Evolutionary conservation across 2,329 filamentous ascomycete species (phyloP).

Genomic region (Fusarium praegraminearum): DNA sequence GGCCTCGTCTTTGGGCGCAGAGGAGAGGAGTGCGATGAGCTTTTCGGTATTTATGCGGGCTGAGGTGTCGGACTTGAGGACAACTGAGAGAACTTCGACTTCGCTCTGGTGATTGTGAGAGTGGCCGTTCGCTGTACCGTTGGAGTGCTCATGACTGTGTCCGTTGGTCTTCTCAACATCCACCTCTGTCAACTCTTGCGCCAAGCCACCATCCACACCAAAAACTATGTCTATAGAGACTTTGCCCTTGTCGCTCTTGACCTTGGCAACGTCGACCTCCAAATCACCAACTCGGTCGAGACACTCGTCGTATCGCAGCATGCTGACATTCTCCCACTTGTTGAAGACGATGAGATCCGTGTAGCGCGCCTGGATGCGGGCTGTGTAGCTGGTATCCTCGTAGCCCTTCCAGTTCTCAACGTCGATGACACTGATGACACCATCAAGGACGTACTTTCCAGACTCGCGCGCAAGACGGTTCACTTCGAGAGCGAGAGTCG

Average conservation of each 20-base stretch:
- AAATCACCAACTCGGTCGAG: constrained; percentile 84
- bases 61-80: constrained; percentile 63
- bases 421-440: constrained; percentile 89
- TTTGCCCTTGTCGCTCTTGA: constrained; percentile 84
- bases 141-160: constrained; percentile 52
- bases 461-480: constrained; percentile 81
- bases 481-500: constrained; percentile 90
- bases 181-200: constrained; percentile 63
- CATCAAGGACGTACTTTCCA: constrained; percentile 79
- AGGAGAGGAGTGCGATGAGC: constrained; percentile 74
- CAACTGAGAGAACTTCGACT: constrained; percentile 91
- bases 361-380: constrained; percentile 86
- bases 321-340: constrained; percentile 85
- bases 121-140: constrained; percentile 56
- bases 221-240: constrained; percentile 85
- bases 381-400: constrained; percentile 90
- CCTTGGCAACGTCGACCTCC: constrained; percentile 82
- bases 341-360: constrained; percentile 93
- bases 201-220: constrained; percentile 86
- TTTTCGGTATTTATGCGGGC: constrained; percentile 67
- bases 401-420: constrained; percentile 97
- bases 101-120: constrained; percentile 77
- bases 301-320: constrained; percentile 80
- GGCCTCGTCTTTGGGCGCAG: constrained; percentile 90
- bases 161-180: constrained; percentile 51